Evolutionary conservation across 805 yeast species (phyloP), one percentile per base, ranked within the genome.

Genomic region (Limtongia smithiae): DNA sequence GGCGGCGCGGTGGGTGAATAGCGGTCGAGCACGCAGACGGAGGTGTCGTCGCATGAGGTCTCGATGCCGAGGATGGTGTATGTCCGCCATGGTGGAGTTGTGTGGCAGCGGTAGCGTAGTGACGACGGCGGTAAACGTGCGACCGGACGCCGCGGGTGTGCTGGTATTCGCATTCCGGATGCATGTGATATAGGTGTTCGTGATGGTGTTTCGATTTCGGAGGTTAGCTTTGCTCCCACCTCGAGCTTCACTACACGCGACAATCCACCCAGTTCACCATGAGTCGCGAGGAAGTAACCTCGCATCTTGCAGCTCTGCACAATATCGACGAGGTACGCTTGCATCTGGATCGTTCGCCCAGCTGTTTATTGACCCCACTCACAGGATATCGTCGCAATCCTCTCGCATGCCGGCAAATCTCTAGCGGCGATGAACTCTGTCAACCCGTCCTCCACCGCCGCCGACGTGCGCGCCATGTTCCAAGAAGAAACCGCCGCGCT

Each of bases 31-130:
- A 91, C 68, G 0, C 96, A 85, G 1, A 89, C 91, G 59, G 97
- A 89, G 0, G 96, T 78, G 66, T 93, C 98, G 66, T 93, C 98
- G 64, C 98, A 93, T 0, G 96, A 87, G 0, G 95, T 80, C 63
- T 93, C 98, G 12, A 93, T 79, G 0, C 97, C 93, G 20, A 93
- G 69, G 0, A 90, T 93, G 14, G 34, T 30, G 38, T 53, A 53
- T 4, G 36, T 41, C 18, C 56, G 43, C n/a, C 17, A 8, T 30
- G 6, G 7, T 2, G 3, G 20, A 41, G 24, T 31, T 12, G n/a
- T 24, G 20, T 21, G 31, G 3, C 3, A 24, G 20, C 24, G 12
- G 35, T 43, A 40, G 40, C n/a, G n/a, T n/a, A 4, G 38, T 24
- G 14, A 9, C 15, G 15, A 25, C 11, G 15, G 14, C 34, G n/a